These are phyloP conservation scores for Symbiodinium natans DNA, from an alignment of 73 alveolate species.

Conservation along the genomic window DNA sequence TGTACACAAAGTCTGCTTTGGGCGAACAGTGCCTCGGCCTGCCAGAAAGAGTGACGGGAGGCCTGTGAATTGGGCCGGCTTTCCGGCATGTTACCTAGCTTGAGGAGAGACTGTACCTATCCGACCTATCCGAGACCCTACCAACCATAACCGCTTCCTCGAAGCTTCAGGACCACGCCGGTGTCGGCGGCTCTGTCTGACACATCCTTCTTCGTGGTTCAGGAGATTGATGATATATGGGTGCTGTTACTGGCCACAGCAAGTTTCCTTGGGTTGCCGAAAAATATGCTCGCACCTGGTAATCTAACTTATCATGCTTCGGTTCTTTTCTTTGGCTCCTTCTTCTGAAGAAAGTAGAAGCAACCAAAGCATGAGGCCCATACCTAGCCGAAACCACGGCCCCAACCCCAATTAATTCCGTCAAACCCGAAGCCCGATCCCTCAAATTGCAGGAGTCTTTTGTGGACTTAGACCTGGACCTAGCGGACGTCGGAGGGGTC, in stretches of 20 bases:
- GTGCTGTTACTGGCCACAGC: background rate
- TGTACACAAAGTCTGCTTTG: slow-evolving; percentile 38
- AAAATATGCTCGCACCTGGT: background rate
- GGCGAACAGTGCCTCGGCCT: slow-evolving; percentile 47
- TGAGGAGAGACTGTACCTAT: no score
- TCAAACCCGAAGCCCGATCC: no score
- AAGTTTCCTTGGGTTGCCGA: no score
- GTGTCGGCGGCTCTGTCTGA: slow-evolving; percentile 26
- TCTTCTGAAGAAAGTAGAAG: background rate
- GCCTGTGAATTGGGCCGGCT: no score
- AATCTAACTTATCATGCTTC: background rate
- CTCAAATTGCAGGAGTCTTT: slow-evolving; percentile 42
- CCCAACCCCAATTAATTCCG: no score
- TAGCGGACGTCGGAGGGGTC: slow-evolving; percentile 31
- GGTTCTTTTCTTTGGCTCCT: background rate
- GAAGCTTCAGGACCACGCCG: slow-evolving; percentile 61
- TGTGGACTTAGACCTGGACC: slow-evolving; percentile 51
- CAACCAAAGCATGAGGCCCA: background rate
- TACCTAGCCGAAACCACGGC: no score
- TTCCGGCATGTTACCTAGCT: no score
- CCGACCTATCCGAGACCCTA: no score
- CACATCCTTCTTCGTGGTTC: slow-evolving; percentile 51
- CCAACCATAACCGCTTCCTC: no score
- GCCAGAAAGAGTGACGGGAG: no score
- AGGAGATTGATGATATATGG: background rate